Percentiles rank a stretch among this genome's conserved stretches.
Evolutionary conservation across 78 protist species (phyloP).

Genomic region (Anaeramoeba ignava): DNA sequence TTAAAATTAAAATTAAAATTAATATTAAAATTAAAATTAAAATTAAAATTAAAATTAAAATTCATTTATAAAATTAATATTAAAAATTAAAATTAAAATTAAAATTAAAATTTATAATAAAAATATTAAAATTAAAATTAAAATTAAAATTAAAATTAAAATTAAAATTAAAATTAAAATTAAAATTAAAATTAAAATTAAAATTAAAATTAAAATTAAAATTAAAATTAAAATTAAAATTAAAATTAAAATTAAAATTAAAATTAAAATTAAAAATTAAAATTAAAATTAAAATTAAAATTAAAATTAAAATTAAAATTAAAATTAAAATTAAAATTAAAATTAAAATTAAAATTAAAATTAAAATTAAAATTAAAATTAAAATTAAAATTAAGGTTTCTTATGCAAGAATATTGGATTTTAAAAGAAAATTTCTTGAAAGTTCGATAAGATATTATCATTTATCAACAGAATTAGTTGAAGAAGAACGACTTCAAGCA

Average conservation of each 20-base stretch:
- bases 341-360: background rate
- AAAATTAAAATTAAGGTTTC: slow-evolving; percentile 8
- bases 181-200: background rate
- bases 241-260: background rate
- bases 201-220: background rate
- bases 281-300: background rate
- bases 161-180: background rate
- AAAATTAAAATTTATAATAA: background rate
- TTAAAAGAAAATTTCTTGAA: slow-evolving; percentile 18
- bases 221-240: background rate
- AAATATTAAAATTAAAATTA: background rate
- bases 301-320: background rate
- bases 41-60: slow-evolving; percentile 4
- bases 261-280: background rate
- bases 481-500: background rate
- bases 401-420: slow-evolving; percentile 27
- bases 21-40: background rate
- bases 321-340: background rate
- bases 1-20: background rate
- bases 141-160: background rate
- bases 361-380: background rate
- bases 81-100: background rate
- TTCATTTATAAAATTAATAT: background rate
- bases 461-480: background rate
- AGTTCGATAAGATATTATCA: slow-evolving; percentile 5